Evolutionary conservation across 306 rosid genomes (phyloP), one percentile per base, ranked within the genome.

Genomic region (Prunus armeniaca): DNA sequence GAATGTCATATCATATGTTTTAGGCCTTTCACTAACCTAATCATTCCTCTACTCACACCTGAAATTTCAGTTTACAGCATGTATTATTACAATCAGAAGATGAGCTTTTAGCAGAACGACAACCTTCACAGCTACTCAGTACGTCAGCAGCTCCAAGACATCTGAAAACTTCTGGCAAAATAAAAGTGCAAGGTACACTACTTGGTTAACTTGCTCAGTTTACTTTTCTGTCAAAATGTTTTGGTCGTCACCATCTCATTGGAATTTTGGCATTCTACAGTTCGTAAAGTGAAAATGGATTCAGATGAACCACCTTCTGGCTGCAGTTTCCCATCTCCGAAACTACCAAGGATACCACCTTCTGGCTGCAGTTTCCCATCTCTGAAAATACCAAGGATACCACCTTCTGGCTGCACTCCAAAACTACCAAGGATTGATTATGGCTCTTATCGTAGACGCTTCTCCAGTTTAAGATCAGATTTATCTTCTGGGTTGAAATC

Each of bases 31-130:
- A 25, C 71, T 28, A 18, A 49, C 30, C 12, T 46, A 12, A 49
- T 19, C n/a, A 18, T 17, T 50, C 65, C 57, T 50, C 41, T 34
- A 28, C 27, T 69, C 19, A n/a, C 10, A 34, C 34, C 47, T 56
- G 4, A 5, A 57, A 67, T 66, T 77, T 62, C 46, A 79, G 88
- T 57, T 76, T 85, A 46, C 51, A 76, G 79, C 72, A 78, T 51
- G 88, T 78, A 12, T 6, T 85, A 25, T 47, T 81, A 27, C 86
- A 71, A 71, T 65, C 88, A 57, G 88, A 81, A 55, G 79, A 68
- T 13, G 86, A 85, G 67, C 67, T 85, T 32, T 38, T 85, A 54
- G 74, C 68, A 27, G 78, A 71, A 45, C 69, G 17, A 15, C 28
- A 34, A 14, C 41, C 80, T 65, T 34, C 83, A 57, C 58, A 81